Base-by-base conservation (phyloP, 768 basidiomycete species). In the Trametes cinnabarina region DNA sequence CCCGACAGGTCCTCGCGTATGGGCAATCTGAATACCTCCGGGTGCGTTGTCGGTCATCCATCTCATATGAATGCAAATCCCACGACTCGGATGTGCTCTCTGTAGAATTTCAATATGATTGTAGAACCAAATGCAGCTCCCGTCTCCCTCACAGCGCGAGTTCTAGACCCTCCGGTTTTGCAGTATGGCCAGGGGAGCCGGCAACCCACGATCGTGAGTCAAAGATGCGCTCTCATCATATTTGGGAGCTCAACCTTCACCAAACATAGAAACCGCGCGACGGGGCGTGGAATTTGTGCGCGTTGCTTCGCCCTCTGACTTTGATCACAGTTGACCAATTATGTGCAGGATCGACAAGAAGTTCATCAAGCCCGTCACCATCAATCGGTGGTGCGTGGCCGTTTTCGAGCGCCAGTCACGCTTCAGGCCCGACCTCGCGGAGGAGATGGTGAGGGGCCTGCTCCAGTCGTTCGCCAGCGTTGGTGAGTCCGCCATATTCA, bases 281-380 rank as follows among this genome's bases (percentile, higher is more conserved):
- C 51, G 90, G 90, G 4, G 72, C 82, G 0, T 92, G 90, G 90
- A 92, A 92, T 56, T 88, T 92, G 90, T 84, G 51, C 35, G 73
- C 37, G 22, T 10, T 12, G 30, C n/a, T n/a, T n/a, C n/a, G n/a
- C n/a, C n/a, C n/a, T n/a, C n/a, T n/a, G n/a, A n/a, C n/a, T n/a
- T n/a, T n/a, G n/a, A n/a, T n/a, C n/a, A n/a, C n/a, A n/a, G 23
- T 32, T 14, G 37, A 28, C 4, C n/a, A 17, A 22, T 54, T n/a
- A 50, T 35, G 22, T 48, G 28, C 64, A 88, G 87, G 86, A 77
- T 89, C 2, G 86, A 89, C 62, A 88, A 88, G 62, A 77, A 78
- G 28, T 90, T 92, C 72, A 86, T 76, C 72, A 74, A 72, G 55
- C 81, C 88, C 0, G 78, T 67, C 1, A 64, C 60, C 12, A 81